These are phyloP conservation scores for Zancudomyces culisetae DNA, from an alignment of 371 early-diverging fungal genomes.

Conservation along the genomic window DNA sequence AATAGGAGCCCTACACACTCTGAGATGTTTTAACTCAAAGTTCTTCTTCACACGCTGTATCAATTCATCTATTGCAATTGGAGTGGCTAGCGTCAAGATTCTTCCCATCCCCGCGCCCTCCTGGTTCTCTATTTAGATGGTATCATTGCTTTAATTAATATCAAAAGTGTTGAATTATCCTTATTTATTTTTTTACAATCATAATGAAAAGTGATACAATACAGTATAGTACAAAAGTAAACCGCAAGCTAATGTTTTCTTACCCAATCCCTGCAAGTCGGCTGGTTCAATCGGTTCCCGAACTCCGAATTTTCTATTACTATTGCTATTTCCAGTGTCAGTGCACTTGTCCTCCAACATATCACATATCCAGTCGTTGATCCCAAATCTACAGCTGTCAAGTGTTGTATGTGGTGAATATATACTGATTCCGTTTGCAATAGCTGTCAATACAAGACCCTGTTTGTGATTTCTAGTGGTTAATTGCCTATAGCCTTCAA, in stretches of 20 bases:
- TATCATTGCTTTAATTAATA: no score
- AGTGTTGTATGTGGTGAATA: constrained; percentile 95
- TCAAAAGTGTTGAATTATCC: no score
- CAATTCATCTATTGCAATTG: constrained; percentile 31
- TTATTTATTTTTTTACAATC: neutral
- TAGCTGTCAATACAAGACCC: constrained; percentile 59
- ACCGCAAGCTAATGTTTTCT: no score
- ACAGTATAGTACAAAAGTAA: no score
- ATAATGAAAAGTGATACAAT: neutral
- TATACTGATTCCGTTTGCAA: constrained; percentile 72
- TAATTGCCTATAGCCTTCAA: constrained; percentile 67
- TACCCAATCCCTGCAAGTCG: constrained; percentile 2
- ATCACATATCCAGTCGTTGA: constrained; percentile 72
- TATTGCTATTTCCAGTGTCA: no score
- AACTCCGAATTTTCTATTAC: no score
- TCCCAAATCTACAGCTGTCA: constrained; percentile 66
- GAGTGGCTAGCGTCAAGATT: constrained; percentile 38
- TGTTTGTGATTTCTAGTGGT: constrained; percentile 53
- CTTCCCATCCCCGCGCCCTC: constrained; percentile 55
- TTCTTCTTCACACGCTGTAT: constrained; percentile 42
- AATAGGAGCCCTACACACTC: constrained; percentile 43
- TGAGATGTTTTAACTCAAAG: constrained; percentile 42
- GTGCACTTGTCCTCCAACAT: constrained; percentile 43
- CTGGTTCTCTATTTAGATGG: constrained; percentile 30
- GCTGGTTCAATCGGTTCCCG: constrained; percentile 31